Evolutionary conservation across 2,329 filamentous ascomycete genomes (phyloP).

Genomic region (Phyllosticta citriasiana): DNA sequence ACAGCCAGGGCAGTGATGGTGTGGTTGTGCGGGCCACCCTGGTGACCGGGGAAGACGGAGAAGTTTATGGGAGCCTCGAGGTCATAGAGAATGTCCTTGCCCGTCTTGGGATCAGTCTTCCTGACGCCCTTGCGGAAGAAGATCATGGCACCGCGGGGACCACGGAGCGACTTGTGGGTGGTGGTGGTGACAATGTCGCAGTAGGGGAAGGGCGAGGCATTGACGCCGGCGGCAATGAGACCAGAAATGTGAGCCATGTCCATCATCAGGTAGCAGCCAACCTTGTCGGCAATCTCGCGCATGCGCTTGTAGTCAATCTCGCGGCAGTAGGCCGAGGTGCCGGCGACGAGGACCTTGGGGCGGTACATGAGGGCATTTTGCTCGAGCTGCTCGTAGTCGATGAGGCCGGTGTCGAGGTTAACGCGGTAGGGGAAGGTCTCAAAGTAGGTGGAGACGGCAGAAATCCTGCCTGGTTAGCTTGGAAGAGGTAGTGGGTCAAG

Average conservation of each 20-base stretch:
- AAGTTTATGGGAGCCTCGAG: constrained; percentile 89
- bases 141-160: constrained; percentile 92
- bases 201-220: constrained; percentile 79
- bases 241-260: constrained; percentile 98
- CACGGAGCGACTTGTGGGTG: constrained; percentile 93
- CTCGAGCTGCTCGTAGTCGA: constrained; percentile 89
- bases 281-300: constrained; percentile 81
- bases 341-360: constrained; percentile 90
- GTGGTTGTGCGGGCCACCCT: constrained; percentile 97
- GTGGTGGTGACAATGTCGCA: constrained; percentile 96
- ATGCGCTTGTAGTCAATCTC: constrained; percentile 92
- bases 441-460: constrained; percentile 98
- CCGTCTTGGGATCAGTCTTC: constrained; percentile 72
- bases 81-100: constrained; percentile 77
- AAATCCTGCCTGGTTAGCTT: constrained; percentile 50
- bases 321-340: constrained; percentile 90
- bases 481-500: constrained; percentile 12
- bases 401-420: constrained; percentile 80
- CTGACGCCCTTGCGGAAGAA: constrained; percentile 94
- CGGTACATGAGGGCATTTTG: constrained; percentile 80
- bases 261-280: constrained; percentile 82
- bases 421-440: constrained; percentile 94
- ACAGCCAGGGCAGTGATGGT: constrained; percentile 94
- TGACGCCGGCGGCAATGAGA: constrained; percentile 80
- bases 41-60: constrained; percentile 95